Conservation (phyloP, 345 rosid genomes). For the Eucalyptus polybractea region DNA sequence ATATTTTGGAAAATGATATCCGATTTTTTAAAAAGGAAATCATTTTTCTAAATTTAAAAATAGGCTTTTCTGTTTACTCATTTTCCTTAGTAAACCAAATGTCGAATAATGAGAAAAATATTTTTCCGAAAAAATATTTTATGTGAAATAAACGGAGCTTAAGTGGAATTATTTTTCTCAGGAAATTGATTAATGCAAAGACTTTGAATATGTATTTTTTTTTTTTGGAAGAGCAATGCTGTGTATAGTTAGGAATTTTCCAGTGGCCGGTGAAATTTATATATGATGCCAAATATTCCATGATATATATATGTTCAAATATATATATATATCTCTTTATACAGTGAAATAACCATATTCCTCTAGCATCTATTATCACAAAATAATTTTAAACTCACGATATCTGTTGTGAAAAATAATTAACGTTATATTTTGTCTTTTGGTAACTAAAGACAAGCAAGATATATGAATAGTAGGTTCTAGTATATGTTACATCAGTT, state of each 20-base stretch:
- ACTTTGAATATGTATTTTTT: neutral
- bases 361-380: neutral
- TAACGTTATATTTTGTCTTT: neutral
- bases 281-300: too few relatives aligned
- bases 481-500: neutral
- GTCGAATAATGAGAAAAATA: too few relatives aligned
- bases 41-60: too few relatives aligned
- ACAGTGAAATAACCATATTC: neutral
- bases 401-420: neutral
- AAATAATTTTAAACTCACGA: neutral
- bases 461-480: neutral
- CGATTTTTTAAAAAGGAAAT: too few relatives aligned
- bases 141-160: fast-evolving
- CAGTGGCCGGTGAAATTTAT: neutral
- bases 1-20: too few relatives aligned
- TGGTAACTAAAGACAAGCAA: neutral
- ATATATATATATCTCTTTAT: neutral
- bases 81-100: too few relatives aligned
- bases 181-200: neutral
- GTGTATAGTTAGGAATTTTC: neutral
- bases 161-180: neutral
- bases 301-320: too few relatives aligned
- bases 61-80: too few relatives aligned
- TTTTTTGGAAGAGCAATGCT: neutral
- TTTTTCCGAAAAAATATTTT: too few relatives aligned